Percentiles rank a stretch among this genome's conserved stretches.
Conservation (phyloP, 805 yeast genomes). For the Ogataea nitratoaversa region DNA sequence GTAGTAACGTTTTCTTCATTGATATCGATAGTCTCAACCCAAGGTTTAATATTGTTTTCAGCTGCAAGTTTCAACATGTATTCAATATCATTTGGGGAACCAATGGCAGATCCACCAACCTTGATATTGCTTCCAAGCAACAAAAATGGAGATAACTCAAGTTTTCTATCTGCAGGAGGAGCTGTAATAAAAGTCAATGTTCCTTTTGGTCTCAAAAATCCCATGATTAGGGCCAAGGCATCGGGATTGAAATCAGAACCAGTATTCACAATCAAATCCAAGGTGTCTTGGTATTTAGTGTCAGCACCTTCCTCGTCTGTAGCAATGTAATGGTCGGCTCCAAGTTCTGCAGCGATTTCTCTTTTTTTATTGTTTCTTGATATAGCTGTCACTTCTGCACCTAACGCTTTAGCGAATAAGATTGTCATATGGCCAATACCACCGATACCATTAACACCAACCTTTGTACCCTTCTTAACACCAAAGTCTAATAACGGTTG, state of each 20-base stretch:
- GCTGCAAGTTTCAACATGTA: conserved; percentile 47
- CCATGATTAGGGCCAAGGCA: conserved; percentile 20
- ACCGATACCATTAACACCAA: conserved; percentile 47
- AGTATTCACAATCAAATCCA: conserved; percentile 48
- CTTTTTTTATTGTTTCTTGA: conserved; percentile 48
- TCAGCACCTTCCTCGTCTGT: conserved; percentile 47
- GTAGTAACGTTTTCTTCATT: conserved; percentile 37
- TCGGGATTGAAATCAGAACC: conserved; percentile 38
- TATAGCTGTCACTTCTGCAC: conserved; percentile 55
- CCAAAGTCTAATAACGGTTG: conserved; percentile 42
- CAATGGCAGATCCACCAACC: conserved; percentile 33
- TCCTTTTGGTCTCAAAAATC: conserved; percentile 2
- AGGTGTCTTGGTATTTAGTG: conserved; percentile 26
- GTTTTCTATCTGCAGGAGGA: conserved; percentile 14
- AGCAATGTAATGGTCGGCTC: conserved; percentile 52
- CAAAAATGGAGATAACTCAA: conserved; percentile 27
- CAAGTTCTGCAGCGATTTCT: conserved; percentile 44
- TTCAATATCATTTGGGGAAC: conserved; percentile 42
- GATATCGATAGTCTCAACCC: conserved; percentile 50
- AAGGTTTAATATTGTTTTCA: conserved; percentile 41
- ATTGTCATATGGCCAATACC: conserved; percentile 47
- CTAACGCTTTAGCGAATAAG: conserved; percentile 53
- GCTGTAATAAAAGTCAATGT: neutral
- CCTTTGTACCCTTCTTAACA: conserved; percentile 45
- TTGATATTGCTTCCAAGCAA: neutral